These are phyloP conservation scores for Colletotrichum sp. DNA, from an alignment of 2,329 filamentous ascomycete species.

Conservation along the genomic window DNA sequence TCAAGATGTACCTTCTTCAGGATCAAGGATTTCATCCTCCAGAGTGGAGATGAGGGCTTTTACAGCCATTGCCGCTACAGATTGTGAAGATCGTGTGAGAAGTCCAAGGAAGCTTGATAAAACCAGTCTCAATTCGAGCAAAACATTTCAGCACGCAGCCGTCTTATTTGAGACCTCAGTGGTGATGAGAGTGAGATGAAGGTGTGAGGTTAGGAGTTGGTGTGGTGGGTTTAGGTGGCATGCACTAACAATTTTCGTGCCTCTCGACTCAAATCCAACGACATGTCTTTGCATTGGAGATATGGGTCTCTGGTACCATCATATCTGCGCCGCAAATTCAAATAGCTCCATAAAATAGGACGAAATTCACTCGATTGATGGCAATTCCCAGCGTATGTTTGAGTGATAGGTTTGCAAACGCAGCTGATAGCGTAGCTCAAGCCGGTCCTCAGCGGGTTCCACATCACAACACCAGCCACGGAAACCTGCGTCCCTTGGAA, in stretches of 20 bases:
- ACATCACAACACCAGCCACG: background rate
- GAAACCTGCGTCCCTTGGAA: background rate
- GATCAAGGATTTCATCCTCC: conserved; percentile 50
- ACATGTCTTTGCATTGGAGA: background rate
- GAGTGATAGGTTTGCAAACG: background rate
- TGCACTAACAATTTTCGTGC: background rate
- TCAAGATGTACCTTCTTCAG: conserved; percentile 47
- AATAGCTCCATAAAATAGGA: background rate
- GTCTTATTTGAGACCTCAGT: background rate
- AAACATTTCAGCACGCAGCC: background rate
- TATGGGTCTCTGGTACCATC: background rate
- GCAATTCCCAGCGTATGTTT: background rate
- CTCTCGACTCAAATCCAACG: background rate
- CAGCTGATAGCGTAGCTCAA: background rate
- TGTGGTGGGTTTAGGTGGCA: background rate
- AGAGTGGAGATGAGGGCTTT: conserved; percentile 34
- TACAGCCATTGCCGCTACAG: background rate
- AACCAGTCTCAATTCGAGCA: background rate
- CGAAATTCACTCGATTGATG: background rate
- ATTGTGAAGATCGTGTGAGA: background rate
- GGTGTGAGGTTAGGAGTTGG: background rate
- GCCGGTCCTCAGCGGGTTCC: background rate
- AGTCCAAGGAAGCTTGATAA: background rate
- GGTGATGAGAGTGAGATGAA: background rate
- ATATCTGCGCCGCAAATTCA: background rate